Evolutionary conservation across 306 rosid species (phyloP).

Genomic region (Inga laurina): DNA sequence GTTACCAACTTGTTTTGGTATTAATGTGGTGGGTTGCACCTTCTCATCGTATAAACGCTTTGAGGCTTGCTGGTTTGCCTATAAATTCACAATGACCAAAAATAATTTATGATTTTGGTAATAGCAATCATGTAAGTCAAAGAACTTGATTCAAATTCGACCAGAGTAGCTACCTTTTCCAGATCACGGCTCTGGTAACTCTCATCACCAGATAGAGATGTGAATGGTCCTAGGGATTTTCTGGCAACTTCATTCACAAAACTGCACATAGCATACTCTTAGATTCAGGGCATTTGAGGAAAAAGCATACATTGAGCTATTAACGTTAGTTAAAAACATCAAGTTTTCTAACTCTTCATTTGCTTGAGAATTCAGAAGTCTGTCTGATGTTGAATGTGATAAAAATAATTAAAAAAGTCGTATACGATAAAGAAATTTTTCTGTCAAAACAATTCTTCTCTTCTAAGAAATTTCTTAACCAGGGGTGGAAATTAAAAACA

Average conservation of each 20-base stretch:
- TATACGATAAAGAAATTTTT: not conserved
- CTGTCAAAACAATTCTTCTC: not conserved
- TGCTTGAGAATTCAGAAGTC: not conserved
- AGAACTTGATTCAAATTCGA: not conserved
- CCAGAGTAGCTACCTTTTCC: slow-evolving; percentile 63
- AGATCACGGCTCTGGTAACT: slow-evolving; percentile 81
- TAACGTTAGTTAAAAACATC: not conserved
- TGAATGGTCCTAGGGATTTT: slow-evolving; percentile 62
- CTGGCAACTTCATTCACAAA: slow-evolving; percentile 67
- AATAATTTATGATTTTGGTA: not conserved
- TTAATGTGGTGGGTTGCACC: slow-evolving; percentile 77
- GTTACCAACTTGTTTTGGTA: slow-evolving; percentile 89
- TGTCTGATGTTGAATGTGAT: not conserved
- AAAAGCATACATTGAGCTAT: not conserved
- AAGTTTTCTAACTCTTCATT: not conserved
- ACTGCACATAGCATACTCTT: slow-evolving; percentile 40
- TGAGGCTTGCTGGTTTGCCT: slow-evolving; percentile 78
- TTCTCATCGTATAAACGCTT: slow-evolving; percentile 59
- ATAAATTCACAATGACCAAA: slow-evolving; percentile 22
- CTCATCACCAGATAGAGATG: slow-evolving; percentile 58
- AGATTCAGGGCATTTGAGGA: not conserved
- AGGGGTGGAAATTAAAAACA: not conserved
- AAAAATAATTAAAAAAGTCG: not conserved
- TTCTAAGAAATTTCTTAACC: not conserved
- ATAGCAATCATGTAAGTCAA: slow-evolving; percentile 4